Evolutionary conservation across 495 filamentous ascomycete genomes (phyloP).

Genomic region (Aspergillus nidulans): DNA sequence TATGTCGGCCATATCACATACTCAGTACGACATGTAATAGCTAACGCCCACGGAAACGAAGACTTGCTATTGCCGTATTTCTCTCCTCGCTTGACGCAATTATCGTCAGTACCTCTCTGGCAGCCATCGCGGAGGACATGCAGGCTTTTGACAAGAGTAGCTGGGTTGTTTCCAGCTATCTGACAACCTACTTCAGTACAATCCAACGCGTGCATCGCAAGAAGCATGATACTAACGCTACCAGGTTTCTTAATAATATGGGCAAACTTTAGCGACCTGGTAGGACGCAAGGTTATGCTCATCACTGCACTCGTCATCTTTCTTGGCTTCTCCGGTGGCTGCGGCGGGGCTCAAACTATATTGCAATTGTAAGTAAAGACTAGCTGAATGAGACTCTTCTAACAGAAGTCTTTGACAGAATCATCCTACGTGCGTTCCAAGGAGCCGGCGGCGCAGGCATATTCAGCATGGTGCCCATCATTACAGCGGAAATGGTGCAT

Average conservation of each 20-base stretch:
- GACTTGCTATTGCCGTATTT: conserved; percentile 22
- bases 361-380: conserved; percentile 37
- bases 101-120: conserved; percentile 48
- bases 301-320: conserved; percentile 47
- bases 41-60: no score
- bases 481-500: conserved; percentile 47
- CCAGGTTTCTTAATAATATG: conserved; percentile 35
- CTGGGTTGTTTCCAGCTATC: conserved; percentile 29
- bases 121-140: conserved; percentile 30
- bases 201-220: not conserved
- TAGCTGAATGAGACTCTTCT: not conserved
- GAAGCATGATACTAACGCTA: not conserved
- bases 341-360: conserved; percentile 43
- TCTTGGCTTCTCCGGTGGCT: conserved; percentile 50
- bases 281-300: conserved; percentile 48
- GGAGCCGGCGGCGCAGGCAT: conserved; percentile 41
- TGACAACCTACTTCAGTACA: conserved; percentile 22
- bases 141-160: conserved; percentile 4
- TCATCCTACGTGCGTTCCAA: conserved; percentile 37
- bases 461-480: conserved; percentile 52
- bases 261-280: conserved; percentile 48
- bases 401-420: conserved; percentile 11
- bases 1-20: not conserved
- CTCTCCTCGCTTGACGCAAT: conserved; percentile 52
- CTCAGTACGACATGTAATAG: no score